Percentiles rank a stretch among this genome's conserved stretches.
Evolutionary conservation across 345 rosid genomes (phyloP).

Genomic region (Brassica rapa): DNA sequence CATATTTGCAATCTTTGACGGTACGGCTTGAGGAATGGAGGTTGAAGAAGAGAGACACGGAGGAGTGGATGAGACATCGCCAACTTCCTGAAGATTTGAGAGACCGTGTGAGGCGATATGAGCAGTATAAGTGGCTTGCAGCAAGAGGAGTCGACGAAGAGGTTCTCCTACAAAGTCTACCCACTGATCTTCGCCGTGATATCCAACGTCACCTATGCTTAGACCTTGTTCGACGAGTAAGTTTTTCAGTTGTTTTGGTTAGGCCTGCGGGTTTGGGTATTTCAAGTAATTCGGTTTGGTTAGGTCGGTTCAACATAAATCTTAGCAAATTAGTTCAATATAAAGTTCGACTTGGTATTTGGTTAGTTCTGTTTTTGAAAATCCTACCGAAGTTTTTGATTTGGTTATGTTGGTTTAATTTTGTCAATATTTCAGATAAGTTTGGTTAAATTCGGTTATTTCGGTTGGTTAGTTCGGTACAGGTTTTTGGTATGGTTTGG

Average conservation of each 20-base stretch:
- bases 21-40: constrained; percentile 96
- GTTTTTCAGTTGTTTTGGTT: constrained; percentile 22
- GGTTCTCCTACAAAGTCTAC: constrained; percentile 66
- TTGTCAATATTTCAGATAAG: too few relatives aligned
- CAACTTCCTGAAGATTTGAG: constrained; percentile 85
- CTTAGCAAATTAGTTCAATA: background rate
- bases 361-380: too few relatives aligned
- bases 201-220: constrained; percentile 89
- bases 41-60: constrained; percentile 82
- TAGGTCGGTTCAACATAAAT: background rate
- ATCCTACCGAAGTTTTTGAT: too few relatives aligned
- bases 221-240: constrained; percentile 89
- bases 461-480: background rate
- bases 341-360: too few relatives aligned
- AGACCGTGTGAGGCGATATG: constrained; percentile 65
- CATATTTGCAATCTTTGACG: constrained; percentile 84
- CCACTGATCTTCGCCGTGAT: constrained; percentile 88
- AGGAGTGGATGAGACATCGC: constrained; percentile 96
- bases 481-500: background rate
- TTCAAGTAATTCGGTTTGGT: background rate
- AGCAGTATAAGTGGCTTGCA: constrained; percentile 87
- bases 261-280: background rate
- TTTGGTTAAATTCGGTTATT: too few relatives aligned
- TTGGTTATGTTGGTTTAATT: too few relatives aligned
- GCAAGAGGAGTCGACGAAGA: constrained; percentile 93